Conservation (phyloP, 805 yeast genomes). For the Lipomyces sp. region DNA sequence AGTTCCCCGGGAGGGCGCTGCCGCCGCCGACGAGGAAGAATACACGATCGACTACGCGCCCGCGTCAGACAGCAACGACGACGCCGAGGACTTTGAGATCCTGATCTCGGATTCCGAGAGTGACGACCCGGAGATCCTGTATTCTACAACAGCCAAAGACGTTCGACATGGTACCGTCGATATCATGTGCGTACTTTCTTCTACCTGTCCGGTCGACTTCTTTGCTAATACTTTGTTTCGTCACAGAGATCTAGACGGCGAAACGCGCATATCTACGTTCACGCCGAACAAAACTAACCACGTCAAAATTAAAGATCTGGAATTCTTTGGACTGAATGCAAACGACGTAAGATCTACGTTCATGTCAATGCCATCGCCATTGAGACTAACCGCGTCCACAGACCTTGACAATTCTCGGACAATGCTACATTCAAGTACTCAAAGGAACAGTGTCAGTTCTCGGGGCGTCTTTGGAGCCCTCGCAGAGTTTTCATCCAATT, state of each 20-base stretch:
- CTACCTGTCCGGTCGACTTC: too few species aligned
- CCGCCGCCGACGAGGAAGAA: slow-evolving; percentile 1
- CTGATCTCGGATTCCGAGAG: slow-evolving; percentile 5
- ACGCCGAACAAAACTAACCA: slow-evolving; percentile 2
- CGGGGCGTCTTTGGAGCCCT: slow-evolving; percentile 33
- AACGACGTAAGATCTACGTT: too few species aligned
- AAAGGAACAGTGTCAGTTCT: slow-evolving; percentile 35
- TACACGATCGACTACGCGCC: slow-evolving; percentile 1
- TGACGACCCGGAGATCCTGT: slow-evolving; percentile 5
- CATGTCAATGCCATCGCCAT: too few species aligned
- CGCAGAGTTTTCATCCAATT: slow-evolving; percentile 12
- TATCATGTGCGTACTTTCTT: too few species aligned
- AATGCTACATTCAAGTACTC: slow-evolving; percentile 33
- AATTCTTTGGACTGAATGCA: slow-evolving; percentile 3
- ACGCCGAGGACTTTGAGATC: not conserved
- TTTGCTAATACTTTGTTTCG: too few species aligned
- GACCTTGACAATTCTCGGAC: slow-evolving; percentile 34
- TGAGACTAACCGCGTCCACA: too few species aligned
- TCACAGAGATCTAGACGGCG: too few species aligned
- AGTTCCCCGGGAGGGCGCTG: not conserved
- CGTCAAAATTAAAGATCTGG: not conserved
- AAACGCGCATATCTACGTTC: slow-evolving; percentile 5
- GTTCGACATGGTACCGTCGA: too few species aligned
- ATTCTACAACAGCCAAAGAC: too few species aligned
- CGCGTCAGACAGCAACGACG: not conserved